Evolutionary conservation across 805 yeast species (phyloP).

Genomic region (Wickerhamiella shivajii): DNA sequence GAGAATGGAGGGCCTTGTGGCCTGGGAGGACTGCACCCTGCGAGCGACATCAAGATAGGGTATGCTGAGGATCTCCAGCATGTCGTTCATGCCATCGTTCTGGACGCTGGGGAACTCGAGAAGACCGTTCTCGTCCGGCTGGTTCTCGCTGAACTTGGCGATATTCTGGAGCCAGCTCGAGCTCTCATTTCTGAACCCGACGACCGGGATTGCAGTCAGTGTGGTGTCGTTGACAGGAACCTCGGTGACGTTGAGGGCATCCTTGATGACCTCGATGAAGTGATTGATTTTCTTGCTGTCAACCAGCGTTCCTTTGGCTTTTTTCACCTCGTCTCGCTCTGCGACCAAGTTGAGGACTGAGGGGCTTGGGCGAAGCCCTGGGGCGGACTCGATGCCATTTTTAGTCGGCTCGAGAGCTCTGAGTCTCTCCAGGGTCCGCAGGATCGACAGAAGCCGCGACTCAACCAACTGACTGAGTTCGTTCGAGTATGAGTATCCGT

Average conservation of each 20-base stretch:
- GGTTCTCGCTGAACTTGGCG: neutral
- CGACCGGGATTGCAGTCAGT: slow-evolving; percentile 3
- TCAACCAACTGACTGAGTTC: slow-evolving; percentile 12
- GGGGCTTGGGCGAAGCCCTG: neutral
- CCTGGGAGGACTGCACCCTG: slow-evolving; percentile 4
- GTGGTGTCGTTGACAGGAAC: neutral
- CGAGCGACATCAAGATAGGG: slow-evolving; percentile 18
- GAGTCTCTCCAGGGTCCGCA: slow-evolving; percentile 9
- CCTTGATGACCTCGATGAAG: slow-evolving; percentile 3
- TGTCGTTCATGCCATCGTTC: slow-evolving; percentile 3
- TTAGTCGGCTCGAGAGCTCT: slow-evolving; percentile 5
- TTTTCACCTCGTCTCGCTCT: slow-evolving; percentile 1
- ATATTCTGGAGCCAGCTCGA: slow-evolving; percentile 1
- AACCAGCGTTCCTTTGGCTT: slow-evolving; percentile 1
- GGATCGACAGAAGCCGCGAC: slow-evolving; percentile 16
- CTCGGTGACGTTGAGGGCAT: slow-evolving; percentile 2
- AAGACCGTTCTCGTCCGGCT: neutral
- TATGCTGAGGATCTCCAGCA: slow-evolving; percentile 20
- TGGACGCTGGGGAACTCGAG: neutral
- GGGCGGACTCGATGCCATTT: slow-evolving; percentile 6
- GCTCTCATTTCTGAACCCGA: slow-evolving; percentile 3
- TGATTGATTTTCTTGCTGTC: slow-evolving; percentile 1
- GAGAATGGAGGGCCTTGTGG: slow-evolving; percentile 8
- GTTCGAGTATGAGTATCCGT: slow-evolving; percentile 14
- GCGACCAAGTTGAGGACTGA: slow-evolving; percentile 1